These are phyloP conservation scores for Escallonia herrerae DNA, from an alignment of 129 eudicot genomes.

Conservation along the genomic window DNA sequence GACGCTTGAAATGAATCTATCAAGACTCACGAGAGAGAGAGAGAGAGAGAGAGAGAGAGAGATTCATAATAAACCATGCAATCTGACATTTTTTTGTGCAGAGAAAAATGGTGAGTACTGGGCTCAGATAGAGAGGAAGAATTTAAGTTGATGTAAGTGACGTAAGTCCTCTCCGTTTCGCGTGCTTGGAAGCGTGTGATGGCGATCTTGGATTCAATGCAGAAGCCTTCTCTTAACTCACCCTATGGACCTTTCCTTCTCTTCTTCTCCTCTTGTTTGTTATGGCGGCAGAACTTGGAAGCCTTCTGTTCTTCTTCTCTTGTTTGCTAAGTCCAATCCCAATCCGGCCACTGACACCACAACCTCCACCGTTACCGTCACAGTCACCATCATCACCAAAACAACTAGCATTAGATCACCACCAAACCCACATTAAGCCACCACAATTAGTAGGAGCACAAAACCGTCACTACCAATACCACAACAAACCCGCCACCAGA, in stretches of 20 bases:
- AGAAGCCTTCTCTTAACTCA: slow-evolving; percentile 2
- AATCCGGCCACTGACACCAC: too few species aligned
- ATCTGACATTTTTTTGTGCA: background rate
- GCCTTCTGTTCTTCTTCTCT: background rate
- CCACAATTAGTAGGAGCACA: too few species aligned
- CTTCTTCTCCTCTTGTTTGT: background rate
- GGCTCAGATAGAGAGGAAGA: too few species aligned
- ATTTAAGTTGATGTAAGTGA: background rate
- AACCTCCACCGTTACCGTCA: too few species aligned
- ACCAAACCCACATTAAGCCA: too few species aligned
- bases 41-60: background rate
- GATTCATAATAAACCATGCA: slow-evolving; percentile 4
- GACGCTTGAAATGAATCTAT: too few species aligned
- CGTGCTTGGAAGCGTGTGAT: slow-evolving; percentile 22
- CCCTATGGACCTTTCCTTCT: slow-evolving; percentile 13
- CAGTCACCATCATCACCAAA: too few species aligned
- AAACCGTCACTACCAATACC: too few species aligned
- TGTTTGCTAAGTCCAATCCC: background rate
- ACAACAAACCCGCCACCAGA: too few species aligned
- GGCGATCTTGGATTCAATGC: background rate
- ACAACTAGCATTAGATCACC: too few species aligned
- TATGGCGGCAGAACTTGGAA: slow-evolving; percentile 8
- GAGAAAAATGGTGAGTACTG: background rate
- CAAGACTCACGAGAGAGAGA: too few species aligned
- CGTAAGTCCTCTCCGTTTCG: slow-evolving; percentile 13